Percentiles rank a stretch among this genome's conserved stretches.
Evolutionary conservation across 345 rosid species (phyloP).

Genomic region (Leavenworthia alabamica): DNA sequence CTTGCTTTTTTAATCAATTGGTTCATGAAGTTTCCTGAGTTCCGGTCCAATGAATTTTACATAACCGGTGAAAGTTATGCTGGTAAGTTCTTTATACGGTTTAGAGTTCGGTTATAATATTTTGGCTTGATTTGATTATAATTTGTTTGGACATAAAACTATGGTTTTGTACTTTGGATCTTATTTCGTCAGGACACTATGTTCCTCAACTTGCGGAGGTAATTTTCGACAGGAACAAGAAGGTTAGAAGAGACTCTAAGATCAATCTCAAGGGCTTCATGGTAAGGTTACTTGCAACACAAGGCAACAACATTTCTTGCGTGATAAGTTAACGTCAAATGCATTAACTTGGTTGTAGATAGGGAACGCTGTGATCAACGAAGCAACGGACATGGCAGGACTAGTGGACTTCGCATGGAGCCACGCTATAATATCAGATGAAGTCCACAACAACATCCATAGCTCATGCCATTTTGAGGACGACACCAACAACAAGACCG

Average conservation of each 20-base stretch:
- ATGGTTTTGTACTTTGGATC: neutral
- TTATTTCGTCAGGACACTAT: constrained; percentile 53
- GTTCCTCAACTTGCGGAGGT: constrained; percentile 77
- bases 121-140: too few relatives aligned
- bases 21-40: constrained; percentile 62
- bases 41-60: constrained; percentile 55
- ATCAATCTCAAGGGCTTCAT: constrained; percentile 78
- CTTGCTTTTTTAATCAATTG: constrained; percentile 52
- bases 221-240: constrained; percentile 50
- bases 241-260: constrained; percentile 21
- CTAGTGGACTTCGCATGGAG: constrained; percentile 67
- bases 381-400: constrained; percentile 47
- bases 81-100: constrained; percentile 34
- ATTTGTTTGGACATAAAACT: too few relatives aligned
- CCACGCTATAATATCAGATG: constrained; percentile 70
- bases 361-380: constrained; percentile 68
- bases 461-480: constrained; percentile 38
- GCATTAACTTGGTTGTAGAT: constrained; percentile 35
- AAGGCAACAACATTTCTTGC: neutral
- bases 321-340: neutral
- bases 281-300: constrained; percentile 28
- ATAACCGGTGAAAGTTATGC: constrained; percentile 83
- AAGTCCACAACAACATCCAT: constrained; percentile 37
- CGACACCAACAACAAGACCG: neutral
- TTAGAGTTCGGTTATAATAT: neutral